These are phyloP conservation scores for Phytophthora sansomeana DNA, from an alignment of 352 stramenopile species.

Conservation along the genomic window DNA sequence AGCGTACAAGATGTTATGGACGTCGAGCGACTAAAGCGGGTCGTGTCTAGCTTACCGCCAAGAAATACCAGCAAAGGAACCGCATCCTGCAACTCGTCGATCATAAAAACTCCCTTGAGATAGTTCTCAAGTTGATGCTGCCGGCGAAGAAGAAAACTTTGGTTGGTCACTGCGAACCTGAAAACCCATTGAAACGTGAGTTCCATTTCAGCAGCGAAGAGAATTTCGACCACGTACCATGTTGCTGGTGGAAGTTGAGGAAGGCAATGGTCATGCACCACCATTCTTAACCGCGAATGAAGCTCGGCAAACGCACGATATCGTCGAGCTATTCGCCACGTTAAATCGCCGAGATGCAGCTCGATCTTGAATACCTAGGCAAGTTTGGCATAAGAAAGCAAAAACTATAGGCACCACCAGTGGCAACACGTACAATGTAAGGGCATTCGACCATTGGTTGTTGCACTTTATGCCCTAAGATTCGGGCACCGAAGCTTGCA, in stretches of 20 bases:
- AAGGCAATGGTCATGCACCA: conserved; percentile 16
- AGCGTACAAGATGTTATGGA: not conserved
- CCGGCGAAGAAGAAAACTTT: conserved; percentile 48
- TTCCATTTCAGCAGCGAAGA: not conserved
- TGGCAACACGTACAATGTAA: conserved; percentile 35
- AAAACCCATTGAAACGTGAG: not conserved
- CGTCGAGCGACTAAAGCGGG: not conserved
- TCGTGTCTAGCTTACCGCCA: conserved; percentile 39
- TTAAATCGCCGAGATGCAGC: conserved; percentile 43
- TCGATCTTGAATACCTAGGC: conserved; percentile 56
- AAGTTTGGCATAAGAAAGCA: not conserved
- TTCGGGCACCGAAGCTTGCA: conserved; percentile 32
- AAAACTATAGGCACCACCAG: not conserved
- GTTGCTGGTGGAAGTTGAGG: conserved; percentile 48
- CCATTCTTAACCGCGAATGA: conserved; percentile 30
- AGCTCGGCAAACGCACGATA: conserved; percentile 60
- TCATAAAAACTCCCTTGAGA: conserved; percentile 51
- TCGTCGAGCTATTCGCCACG: conserved; percentile 53
- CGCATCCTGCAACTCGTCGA: conserved; percentile 48
- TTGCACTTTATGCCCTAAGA: conserved; percentile 46
- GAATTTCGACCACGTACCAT: conserved; percentile 35
- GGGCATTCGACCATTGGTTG: conserved; percentile 51
- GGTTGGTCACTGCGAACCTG: conserved; percentile 48
- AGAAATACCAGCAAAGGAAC: conserved; percentile 64
- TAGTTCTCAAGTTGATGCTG: conserved; percentile 55